Base-by-base conservation (phyloP, 2,329 filamentous ascomycete species). In the Zarea fungicola region DNA sequence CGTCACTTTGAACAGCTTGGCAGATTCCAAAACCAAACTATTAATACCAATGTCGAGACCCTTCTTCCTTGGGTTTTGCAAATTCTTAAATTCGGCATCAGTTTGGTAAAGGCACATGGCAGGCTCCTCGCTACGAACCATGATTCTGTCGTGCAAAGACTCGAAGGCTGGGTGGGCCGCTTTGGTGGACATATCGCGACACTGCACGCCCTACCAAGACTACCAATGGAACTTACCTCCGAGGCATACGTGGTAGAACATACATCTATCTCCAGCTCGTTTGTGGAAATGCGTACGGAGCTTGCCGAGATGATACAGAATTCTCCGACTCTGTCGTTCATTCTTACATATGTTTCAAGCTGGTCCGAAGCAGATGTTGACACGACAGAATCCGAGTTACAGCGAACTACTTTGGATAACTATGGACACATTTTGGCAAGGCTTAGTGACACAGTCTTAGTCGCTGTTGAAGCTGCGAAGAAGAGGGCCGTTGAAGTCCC, bases 401-500 rank as follows among this genome's bases (percentile, higher is more conserved):
- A 55, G 6, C 51, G 42, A 2, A 49, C 56, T 21, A 57, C 62
- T 16, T 51, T 71, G 14, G 55, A 74, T 16, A 62, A 67, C 1
- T 77, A 90, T 37, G 78, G 82, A 35, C 67, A 75, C 13, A 70
- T 75, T 4, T 65, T 89, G 2, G 78, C 87, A 31, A 77, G 67
- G 1, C 72, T 86, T n/a, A 79, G 85, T 40, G 87, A 95, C 64
- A 80, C 81, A 42, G 78, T 92, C 23, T 80, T 96, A 2, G 85
- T 92, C 29, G 84, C 87, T 1, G 76, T 95, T 41, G 89, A 96
- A 63, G 81, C 84, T 54, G 76, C 86, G 39, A 78, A 81, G 50
- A 79, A 78, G 52, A 68, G 74, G 3, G 68, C 81, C 8, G 65
- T 71, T 10, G 70, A 72, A 3, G 58, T 66, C 35, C 59, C 56